Base-by-base conservation (phyloP, 768 basidiomycete species). In the Tulasnella sp. region DNA sequence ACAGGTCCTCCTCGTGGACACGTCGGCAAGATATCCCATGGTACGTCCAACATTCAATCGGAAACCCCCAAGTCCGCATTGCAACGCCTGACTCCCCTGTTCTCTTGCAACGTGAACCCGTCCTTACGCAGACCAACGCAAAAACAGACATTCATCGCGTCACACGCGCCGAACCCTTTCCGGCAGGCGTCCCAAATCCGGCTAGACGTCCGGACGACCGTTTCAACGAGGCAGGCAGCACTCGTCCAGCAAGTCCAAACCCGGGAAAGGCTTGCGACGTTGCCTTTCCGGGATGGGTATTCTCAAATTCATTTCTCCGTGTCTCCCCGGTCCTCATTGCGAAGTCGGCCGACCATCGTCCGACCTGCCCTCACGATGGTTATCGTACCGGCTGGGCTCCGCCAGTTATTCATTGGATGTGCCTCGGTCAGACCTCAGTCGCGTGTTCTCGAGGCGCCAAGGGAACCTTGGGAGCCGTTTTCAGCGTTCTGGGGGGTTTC, bases 91-190 rank as follows among this genome's bases (percentile, higher is more conserved):
- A 67, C 61, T 67, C 61, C 5, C 61, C 1, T 18, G 61, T 67
- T 67, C 61, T 35, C 11, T 26, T 67, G 35, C 61, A 29, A 29
- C 32, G 26, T 61, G 26, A 48, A 20, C 48, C 48, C 57, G 57
- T 67, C 29, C 26, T 67, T 23, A 51, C 51, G 51, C 51, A 51
- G 9, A 15, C 29, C 35, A 67, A 67, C 61, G 61, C 61, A 67
- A 35, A 35, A 67, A 26, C 1, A 51, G 51, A 32, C 61, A 7
- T 23, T 32, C 61, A 67, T 35, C 61, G 15, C 61, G 61, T 67
- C 61, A 67, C 61, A 67, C 61, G 26, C 61, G 26, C 61, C 61
- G 61, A 29, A 67, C 61, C 61, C 61, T 67, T 35, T 32, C 61
- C 29, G 61, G 29, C 61, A 67, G 61, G 61, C 26, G 26, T 29